Evolutionary conservation across 2,329 filamentous ascomycete genomes (phyloP), one percentile per base, ranked within the genome.

Genomic region (Corniculantispora saksenae): DNA sequence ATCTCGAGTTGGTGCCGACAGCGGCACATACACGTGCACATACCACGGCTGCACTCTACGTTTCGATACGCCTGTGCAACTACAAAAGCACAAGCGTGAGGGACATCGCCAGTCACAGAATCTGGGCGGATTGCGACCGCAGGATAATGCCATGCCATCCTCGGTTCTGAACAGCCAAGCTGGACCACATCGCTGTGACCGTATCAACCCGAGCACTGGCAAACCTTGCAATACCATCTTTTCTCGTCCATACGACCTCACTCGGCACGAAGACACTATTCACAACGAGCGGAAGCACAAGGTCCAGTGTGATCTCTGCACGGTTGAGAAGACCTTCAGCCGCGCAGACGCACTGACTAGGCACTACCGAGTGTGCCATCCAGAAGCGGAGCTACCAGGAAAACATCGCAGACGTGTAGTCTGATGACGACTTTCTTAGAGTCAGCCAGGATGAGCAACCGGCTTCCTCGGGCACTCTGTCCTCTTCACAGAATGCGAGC

Each of bases 31-130:
- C 79, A 97, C 94, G 1, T 99, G 95, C 78, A 97, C 94, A 1
- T 97, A 97, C 72, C 93, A 97, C 72, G 93, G 93, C 13, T 98
- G 95, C 75, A 89, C 89, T 0, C 83, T 91, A 70, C 91, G 95
- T 61, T 99, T 99, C 73, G 92, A 97, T 70, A 93, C 93, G 1
- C 93, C 93, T 5, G 84, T 88, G 10, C 88, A 94, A 70, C 84
- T 99, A 3, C 94, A 98, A 76, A 95, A 95, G 79, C 95, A 99
- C 81, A 97, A 97, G 82, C 89, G 94, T 27, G 95, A 99, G 75
- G 92, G 90, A 6, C 95, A 99, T 76, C 88, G 94, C 57, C 90
- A 92, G 70, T 87, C 86, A n/a, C 89, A 83, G 72, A 84, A 78
- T 63, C 60, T 77, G 1, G 70, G 69, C 2, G 67, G 66, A 25